Percentiles rank a stretch among this genome's conserved stretches.
Conservation (phyloP, 2,329 filamentous ascomycete species). For the Diaporthe amygdali region DNA sequence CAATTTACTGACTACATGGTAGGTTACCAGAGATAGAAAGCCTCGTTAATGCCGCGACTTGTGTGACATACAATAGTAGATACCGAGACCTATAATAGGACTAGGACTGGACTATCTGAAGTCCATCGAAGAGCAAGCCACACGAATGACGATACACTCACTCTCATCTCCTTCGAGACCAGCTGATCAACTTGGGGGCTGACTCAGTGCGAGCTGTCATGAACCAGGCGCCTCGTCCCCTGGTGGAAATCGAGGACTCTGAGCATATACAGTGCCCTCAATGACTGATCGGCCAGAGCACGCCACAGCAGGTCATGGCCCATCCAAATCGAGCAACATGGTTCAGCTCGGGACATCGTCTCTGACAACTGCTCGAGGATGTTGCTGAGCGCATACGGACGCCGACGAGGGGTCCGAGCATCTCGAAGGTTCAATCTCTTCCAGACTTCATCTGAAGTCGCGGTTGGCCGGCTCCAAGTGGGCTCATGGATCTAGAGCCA, state of each 20-base stretch:
- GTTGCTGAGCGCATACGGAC: background rate
- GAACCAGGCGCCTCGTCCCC: no score
- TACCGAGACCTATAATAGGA: background rate
- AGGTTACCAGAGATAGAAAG: constrained; percentile 1
- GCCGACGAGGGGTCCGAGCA: constrained; percentile 1
- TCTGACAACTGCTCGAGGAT: background rate
- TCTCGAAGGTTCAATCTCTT: constrained; percentile 5
- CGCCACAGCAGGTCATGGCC: background rate
- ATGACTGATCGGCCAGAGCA: background rate
- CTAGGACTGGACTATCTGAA: background rate
- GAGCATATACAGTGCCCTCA: background rate
- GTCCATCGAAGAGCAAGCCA: background rate
- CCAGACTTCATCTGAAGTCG: constrained; percentile 5
- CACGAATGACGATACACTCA: background rate
- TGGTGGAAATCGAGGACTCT: no score
- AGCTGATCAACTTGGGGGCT: background rate
- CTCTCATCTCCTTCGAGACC: background rate
- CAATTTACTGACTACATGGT: background rate
- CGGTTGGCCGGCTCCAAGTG: background rate
- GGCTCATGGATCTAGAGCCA: background rate
- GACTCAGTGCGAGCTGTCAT: background rate
- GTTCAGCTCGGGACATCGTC: background rate
- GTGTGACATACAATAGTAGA: background rate
- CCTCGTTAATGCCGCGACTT: constrained; percentile 5
- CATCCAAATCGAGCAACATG: background rate